Evolutionary conservation across 768 basidiomycete genomes (phyloP).

Genomic region (Daedaleopsis sinensis): DNA sequence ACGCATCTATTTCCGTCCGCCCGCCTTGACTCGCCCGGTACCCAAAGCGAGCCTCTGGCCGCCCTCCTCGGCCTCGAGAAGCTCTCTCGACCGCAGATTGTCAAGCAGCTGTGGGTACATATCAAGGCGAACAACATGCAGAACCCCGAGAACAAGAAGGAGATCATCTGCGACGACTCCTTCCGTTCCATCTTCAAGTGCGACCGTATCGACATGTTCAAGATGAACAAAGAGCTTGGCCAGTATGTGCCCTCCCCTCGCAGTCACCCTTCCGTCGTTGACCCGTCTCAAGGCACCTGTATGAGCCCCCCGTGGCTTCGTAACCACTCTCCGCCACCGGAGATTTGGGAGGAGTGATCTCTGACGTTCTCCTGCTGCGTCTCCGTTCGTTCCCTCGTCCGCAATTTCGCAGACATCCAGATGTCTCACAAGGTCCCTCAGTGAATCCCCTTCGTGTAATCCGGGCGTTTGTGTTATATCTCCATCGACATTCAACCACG

Average conservation of each 20-base stretch:
- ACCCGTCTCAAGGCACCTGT: slow-evolving; percentile 21
- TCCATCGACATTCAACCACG: not conserved
- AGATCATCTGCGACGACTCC: slow-evolving; percentile 80
- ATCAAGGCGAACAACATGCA: slow-evolving; percentile 83
- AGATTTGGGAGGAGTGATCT: not conserved
- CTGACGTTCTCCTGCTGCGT: not conserved
- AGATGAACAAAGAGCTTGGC: slow-evolving; percentile 90
- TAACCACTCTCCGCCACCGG: not conserved
- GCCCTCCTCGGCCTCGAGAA: slow-evolving; percentile 66
- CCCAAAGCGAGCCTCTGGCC: slow-evolving; percentile 70
- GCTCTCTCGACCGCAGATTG: slow-evolving; percentile 86
- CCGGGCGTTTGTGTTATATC: not conserved
- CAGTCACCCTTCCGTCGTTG: not conserved
- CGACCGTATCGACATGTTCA: slow-evolving; percentile 91
- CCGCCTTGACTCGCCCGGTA: not conserved
- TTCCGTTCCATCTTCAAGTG: slow-evolving; percentile 77
- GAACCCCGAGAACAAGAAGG: slow-evolving; percentile 81
- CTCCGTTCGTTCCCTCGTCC: not conserved
- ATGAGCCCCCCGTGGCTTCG: slow-evolving; percentile 11
- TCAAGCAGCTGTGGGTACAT: slow-evolving; percentile 89
- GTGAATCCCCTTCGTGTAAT: not conserved
- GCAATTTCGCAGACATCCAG: not conserved
- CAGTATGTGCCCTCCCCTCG: slow-evolving; percentile 48
- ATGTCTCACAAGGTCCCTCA: not conserved
- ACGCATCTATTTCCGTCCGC: slow-evolving; percentile 3